phyloP scores from a whole-genome alignment of 129 eudicot species.

The Escallonia rubra region DNA sequence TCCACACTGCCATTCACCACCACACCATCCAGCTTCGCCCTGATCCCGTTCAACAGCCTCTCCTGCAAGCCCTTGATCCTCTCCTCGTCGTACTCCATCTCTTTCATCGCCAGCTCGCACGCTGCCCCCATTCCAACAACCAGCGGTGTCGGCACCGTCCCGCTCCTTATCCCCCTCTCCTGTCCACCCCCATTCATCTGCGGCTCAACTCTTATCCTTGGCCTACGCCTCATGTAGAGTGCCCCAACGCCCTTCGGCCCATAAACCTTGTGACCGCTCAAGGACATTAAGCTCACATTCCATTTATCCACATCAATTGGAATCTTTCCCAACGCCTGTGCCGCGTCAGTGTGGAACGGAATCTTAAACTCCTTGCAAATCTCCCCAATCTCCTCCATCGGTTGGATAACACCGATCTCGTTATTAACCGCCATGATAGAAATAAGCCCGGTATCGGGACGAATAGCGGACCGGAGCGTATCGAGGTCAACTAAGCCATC shows the following conservation, averaged over 20 bases:
- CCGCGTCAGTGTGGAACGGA: conserved; percentile 90
- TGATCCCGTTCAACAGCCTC: conserved; percentile 60
- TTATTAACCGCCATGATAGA: conserved; percentile 94
- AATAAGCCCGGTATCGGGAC: conserved; percentile 77
- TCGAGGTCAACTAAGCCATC: conserved; percentile 78
- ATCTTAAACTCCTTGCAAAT: conserved; percentile 76
- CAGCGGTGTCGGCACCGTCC: conserved; percentile 93
- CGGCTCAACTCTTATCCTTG: conserved; percentile 86
- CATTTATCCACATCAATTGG: conserved; percentile 79
- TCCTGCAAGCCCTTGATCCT: conserved; percentile 61
- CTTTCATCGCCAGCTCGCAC: conserved; percentile 86
- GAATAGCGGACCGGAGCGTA: conserved; percentile 41
- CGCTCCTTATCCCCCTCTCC: conserved; percentile 94
- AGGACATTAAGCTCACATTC: conserved; percentile 92
- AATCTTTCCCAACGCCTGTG: conserved; percentile 88
- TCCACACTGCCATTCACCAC: conserved; percentile 90
- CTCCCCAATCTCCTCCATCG: conserved; percentile 81
- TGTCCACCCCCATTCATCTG: conserved; percentile 99
- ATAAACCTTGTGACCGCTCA: conserved; percentile 93
- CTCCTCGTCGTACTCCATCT: conserved; percentile 82
- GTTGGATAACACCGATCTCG: conserved; percentile 96
- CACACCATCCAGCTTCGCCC: conserved; percentile 69
- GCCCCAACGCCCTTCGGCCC: conserved; percentile 96
- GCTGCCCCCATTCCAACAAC: conserved; percentile 99
- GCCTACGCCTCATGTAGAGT: conserved; percentile 84